Conservation (phyloP, 371 early-diverging fungal species). For the Zancudomyces culisetae region DNA sequence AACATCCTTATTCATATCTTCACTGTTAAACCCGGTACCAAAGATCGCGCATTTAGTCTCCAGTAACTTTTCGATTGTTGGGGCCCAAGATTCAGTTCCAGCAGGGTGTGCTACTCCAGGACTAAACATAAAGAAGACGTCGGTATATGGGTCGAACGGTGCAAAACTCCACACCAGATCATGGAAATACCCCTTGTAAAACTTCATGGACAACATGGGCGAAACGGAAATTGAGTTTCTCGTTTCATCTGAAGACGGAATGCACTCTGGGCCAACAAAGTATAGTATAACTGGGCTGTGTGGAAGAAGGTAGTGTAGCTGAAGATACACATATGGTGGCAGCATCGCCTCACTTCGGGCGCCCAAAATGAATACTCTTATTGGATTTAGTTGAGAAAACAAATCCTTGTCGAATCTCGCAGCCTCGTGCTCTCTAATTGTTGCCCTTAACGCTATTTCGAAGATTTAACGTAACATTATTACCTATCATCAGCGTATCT, state of each 20-base stretch:
- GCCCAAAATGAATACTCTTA: constrained; percentile 54
- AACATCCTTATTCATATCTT: constrained; percentile 43
- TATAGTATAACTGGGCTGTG: constrained; percentile 55
- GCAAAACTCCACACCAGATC: constrained; percentile 27
- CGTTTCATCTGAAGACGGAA: constrained; percentile 29
- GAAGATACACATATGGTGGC: constrained; percentile 56
- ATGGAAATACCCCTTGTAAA: constrained; percentile 26
- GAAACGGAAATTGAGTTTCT: constrained; percentile 21
- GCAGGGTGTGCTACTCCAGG: constrained; percentile 52
- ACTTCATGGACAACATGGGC: constrained; percentile 18
- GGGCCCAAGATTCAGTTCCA: constrained; percentile 46
- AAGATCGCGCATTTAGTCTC: constrained; percentile 69
- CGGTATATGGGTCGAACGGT: constrained; percentile 62
- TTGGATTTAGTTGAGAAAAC: constrained; percentile 20
- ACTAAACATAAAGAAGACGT: constrained; percentile 62
- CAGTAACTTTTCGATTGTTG: constrained; percentile 41
- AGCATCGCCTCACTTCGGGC: constrained; percentile 63
- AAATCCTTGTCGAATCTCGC: constrained; percentile 25
- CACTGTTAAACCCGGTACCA: constrained; percentile 53
- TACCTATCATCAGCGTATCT: too few relatives aligned
- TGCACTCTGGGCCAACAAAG: constrained; percentile 63
- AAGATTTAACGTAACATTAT: not conserved
- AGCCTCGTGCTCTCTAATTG: constrained; percentile 31
- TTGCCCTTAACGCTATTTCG: constrained; percentile 48
- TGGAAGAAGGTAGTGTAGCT: constrained; percentile 59